phyloP scores from a whole-genome alignment of 345 rosid genomes.

The Populus pruinosa region DNA sequence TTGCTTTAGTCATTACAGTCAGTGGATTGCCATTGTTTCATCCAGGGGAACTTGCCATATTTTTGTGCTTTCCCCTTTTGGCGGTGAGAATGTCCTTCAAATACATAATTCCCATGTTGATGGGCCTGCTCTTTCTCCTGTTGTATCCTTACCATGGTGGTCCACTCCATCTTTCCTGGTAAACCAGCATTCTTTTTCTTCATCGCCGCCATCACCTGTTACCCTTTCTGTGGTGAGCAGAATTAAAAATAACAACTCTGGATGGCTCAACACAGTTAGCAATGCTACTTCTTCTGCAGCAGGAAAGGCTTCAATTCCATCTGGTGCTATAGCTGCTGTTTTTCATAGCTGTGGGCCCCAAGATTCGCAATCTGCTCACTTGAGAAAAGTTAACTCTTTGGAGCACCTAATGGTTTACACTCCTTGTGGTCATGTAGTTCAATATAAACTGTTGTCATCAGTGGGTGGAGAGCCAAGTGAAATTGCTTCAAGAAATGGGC shows the following conservation, averaged over 20 bases:
- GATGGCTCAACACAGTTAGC: slow-evolving; percentile 93
- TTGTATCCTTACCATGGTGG: slow-evolving; percentile 86
- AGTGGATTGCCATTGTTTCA: slow-evolving; percentile 89
- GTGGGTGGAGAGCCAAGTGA: slow-evolving; percentile 65
- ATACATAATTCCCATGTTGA: slow-evolving; percentile 62
- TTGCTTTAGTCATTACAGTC: slow-evolving; percentile 84
- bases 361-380: slow-evolving; percentile 42
- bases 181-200: slow-evolving; percentile 50
- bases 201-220: slow-evolving; percentile 60
- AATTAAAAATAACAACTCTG: slow-evolving; percentile 69
- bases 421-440: slow-evolving; percentile 92
- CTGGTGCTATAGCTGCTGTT: slow-evolving; percentile 80
- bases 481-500: slow-evolving; percentile 40
- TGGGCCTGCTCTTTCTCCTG: slow-evolving; percentile 66
- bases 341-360: slow-evolving; percentile 58
- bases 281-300: slow-evolving; percentile 68
- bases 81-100: slow-evolving; percentile 87
- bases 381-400: slow-evolving; percentile 45
- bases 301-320: slow-evolving; percentile 67
- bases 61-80: slow-evolving; percentile 84
- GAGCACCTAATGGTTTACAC: slow-evolving; percentile 79
- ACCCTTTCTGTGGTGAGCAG: slow-evolving; percentile 87
- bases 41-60: slow-evolving; percentile 91
- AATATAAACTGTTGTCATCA: slow-evolving; percentile 72
- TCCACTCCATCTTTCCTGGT: slow-evolving; percentile 61